Conservation (phyloP, 257 asterid genomes). For the Solanum bulbocastanum region DNA sequence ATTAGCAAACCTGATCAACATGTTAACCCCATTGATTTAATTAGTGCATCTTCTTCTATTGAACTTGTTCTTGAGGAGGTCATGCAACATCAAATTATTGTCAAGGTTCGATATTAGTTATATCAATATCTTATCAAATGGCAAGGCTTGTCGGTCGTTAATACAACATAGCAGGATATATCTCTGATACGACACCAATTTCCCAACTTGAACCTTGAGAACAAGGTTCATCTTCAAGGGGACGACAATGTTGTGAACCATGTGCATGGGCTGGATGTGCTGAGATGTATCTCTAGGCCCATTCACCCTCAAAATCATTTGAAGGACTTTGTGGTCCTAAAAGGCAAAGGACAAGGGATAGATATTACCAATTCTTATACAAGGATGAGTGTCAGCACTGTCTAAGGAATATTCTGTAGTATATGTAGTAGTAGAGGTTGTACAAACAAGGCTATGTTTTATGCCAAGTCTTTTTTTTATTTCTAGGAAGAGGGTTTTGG, state of each 20-base stretch:
- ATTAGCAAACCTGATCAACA: not conserved
- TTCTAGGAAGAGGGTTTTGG: not conserved
- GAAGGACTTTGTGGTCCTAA: not conserved
- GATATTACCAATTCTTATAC: not conserved
- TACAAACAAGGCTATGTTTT: not conserved
- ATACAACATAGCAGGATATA: not conserved
- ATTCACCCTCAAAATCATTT: not conserved
- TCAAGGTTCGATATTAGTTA: not conserved
- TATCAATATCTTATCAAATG: not conserved
- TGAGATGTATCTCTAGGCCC: not conserved
- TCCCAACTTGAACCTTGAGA: not conserved
- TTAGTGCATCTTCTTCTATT: not conserved
- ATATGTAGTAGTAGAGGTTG: not conserved
- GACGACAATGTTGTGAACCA: not conserved
- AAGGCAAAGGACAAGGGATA: not conserved
- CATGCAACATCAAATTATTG: too few species aligned
- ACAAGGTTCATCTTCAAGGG: not conserved
- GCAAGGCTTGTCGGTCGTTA: not conserved
- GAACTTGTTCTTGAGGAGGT: not conserved
- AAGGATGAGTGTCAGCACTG: not conserved
- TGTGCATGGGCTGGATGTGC: not conserved
- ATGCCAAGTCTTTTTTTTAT: not conserved
- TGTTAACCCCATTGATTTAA: not conserved
- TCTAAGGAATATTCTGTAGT: not conserved
- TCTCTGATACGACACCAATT: not conserved